Percentiles rank a stretch among this genome's conserved stretches.
Evolutionary conservation across 2,329 filamentous ascomycete species (phyloP).

Genomic region (Neonectria punicea): DNA sequence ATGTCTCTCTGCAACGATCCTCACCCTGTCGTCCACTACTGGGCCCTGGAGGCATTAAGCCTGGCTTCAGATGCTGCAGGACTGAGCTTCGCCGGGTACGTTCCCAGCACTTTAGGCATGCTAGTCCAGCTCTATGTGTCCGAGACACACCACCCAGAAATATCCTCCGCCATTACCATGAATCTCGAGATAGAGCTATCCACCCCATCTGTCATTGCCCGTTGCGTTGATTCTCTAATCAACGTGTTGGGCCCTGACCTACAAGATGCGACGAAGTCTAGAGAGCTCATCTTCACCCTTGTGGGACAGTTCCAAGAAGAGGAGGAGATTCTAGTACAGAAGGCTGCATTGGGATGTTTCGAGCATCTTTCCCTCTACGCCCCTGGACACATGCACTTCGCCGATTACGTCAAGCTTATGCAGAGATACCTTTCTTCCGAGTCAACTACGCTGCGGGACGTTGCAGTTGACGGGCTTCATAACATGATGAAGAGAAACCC

Average conservation of each 20-base stretch:
- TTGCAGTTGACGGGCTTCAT: conserved; percentile 87
- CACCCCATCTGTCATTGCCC: conserved; percentile 83
- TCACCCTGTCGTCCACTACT: conserved; percentile 94
- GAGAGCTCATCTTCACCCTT: conserved; percentile 89
- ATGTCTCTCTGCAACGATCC: conserved; percentile 97
- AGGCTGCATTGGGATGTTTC: conserved; percentile 82
- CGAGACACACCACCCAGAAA: conserved; percentile 90
- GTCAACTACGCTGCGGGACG: conserved; percentile 76
- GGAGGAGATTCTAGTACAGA: conserved; percentile 74
- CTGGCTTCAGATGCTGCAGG: conserved; percentile 92
- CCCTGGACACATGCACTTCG: conserved; percentile 85
- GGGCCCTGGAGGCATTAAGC: conserved; percentile 90
- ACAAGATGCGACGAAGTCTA: conserved; percentile 90
- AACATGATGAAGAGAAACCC: conserved; percentile 96
- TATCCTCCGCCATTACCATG: conserved; percentile 81
- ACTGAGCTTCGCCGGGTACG: conserved; percentile 89
- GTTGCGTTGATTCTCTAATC: conserved; percentile 93
- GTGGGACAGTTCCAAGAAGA: conserved; percentile 85
- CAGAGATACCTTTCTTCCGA: conserved; percentile 81
- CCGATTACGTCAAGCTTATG: conserved; percentile 82
- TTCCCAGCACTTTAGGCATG: conserved; percentile 91
- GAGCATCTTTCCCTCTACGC: conserved; percentile 95
- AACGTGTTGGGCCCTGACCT: conserved; percentile 96
- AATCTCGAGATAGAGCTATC: conserved; percentile 89
- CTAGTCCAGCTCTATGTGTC: conserved; percentile 91